Percentiles rank a stretch among this genome's conserved stretches.
Evolutionary conservation across 2,329 filamentous ascomycete species (phyloP).

Genomic region (Tolypocladium ophioglossoides): DNA sequence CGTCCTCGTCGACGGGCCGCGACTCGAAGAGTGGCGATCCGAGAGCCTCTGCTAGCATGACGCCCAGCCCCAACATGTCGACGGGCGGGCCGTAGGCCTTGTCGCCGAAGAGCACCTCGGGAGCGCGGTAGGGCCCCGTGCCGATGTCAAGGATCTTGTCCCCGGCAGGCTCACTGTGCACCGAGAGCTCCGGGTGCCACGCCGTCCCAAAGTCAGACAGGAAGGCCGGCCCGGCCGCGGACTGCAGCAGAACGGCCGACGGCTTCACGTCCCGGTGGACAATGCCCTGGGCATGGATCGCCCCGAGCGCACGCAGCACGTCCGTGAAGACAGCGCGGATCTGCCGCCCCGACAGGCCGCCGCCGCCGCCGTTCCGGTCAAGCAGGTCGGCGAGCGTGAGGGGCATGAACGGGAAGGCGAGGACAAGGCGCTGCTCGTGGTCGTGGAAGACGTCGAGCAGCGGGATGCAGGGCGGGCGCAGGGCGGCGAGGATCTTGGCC

Average conservation of each 20-base stretch:
- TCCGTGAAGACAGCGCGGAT: constrained; percentile 45
- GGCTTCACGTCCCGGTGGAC: constrained; percentile 94
- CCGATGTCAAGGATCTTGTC: constrained; percentile 86
- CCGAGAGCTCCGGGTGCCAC: constrained; percentile 56
- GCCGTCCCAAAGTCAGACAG: constrained; percentile 89
- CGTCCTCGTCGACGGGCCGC: constrained; percentile 60
- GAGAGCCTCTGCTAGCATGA: constrained; percentile 69
- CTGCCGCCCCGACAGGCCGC: constrained; percentile 16
- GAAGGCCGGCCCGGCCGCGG: constrained; percentile 59
- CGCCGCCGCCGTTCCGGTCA: constrained; percentile 21
- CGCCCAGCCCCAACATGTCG: constrained; percentile 85
- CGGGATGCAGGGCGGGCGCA: constrained; percentile 49
- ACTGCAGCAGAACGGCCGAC: constrained; percentile 69
- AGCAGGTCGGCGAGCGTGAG: constrained; percentile 63
- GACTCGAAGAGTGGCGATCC: constrained; percentile 69
- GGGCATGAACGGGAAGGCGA: constrained; percentile 79
- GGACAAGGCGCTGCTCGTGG: constrained; percentile 58
- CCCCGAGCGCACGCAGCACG: constrained; percentile 57
- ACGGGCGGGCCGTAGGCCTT: constrained; percentile 59
- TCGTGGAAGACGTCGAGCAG: constrained; percentile 67
- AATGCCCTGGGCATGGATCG: constrained; percentile 65
- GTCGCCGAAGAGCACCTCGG: constrained; percentile 83
- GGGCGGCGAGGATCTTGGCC: constrained; percentile 56
- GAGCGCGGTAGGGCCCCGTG: constrained; percentile 81
- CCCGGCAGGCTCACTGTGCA: constrained; percentile 52